A percentile compares a stretch with the other conserved stretches of the same genome.
Conservation (phyloP, 345 rosid species). For the Turritis glabra region DNA sequence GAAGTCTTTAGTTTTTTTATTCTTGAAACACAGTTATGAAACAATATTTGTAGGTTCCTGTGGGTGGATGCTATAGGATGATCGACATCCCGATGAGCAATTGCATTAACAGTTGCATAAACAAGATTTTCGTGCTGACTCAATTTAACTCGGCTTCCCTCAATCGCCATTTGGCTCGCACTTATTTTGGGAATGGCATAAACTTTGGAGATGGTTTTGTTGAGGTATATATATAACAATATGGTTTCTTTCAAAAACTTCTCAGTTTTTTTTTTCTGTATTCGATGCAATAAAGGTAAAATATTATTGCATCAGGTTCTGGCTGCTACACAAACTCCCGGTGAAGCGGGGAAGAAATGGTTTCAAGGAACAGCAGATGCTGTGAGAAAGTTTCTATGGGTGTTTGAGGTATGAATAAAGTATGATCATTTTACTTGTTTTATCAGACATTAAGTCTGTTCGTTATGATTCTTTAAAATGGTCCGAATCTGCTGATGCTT, state of each 20-base stretch:
- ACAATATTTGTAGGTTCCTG: slow-evolving; percentile 64
- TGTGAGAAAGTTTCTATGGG: slow-evolving; percentile 93
- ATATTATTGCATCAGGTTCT: slow-evolving; percentile 57
- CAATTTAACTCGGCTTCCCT: slow-evolving; percentile 97
- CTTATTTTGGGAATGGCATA: slow-evolving; percentile 87
- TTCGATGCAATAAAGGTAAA: background rate
- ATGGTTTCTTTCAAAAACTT: background rate
- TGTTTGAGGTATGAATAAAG: slow-evolving; percentile 69
- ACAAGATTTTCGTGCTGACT: slow-evolving; percentile 91
- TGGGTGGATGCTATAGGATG: slow-evolving; percentile 93
- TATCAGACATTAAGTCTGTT: background rate
- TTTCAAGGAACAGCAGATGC: slow-evolving; percentile 99
- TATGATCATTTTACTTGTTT: background rate
- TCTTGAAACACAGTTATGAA: slow-evolving; percentile 10
- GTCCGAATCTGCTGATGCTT: slow-evolving; percentile 6
- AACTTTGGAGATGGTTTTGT: slow-evolving; percentile 97
- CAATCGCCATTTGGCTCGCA: slow-evolving; percentile 85
- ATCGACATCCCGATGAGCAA: slow-evolving; percentile 99
- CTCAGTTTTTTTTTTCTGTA: background rate
- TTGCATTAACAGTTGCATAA: slow-evolving; percentile 89
- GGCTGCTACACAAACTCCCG: slow-evolving; percentile 97
- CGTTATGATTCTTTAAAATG: background rate
- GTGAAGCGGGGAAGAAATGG: slow-evolving; percentile 89
- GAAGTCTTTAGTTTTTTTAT: slow-evolving; percentile 8
- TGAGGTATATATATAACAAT: slow-evolving; percentile 55